Conservation (phyloP, 2,329 filamentous ascomycete species). For the Fonsecaea monophora region DNA sequence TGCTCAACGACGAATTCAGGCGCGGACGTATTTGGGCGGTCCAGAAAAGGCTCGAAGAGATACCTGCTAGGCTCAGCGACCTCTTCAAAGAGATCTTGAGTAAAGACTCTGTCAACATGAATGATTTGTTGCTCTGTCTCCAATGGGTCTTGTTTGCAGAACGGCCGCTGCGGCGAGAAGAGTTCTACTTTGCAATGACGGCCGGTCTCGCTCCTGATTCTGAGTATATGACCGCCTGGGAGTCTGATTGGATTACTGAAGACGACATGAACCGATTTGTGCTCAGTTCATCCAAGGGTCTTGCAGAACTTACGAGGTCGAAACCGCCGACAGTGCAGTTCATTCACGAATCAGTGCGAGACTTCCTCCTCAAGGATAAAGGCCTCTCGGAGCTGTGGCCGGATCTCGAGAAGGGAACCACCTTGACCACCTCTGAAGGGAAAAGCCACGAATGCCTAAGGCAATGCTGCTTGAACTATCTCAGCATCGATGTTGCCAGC, state of each 20-base stretch:
- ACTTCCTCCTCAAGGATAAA: conserved; percentile 51
- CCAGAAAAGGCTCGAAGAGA: conserved; percentile 46
- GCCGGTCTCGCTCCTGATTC: conserved; percentile 41
- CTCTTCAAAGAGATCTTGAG: conserved; percentile 61
- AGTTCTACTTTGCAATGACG: conserved; percentile 54
- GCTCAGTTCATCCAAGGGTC: conserved; percentile 57
- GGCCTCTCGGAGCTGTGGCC: conserved; percentile 46
- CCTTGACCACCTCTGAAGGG: conserved; percentile 40
- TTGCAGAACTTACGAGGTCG: conserved; percentile 44
- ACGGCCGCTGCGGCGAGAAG: conserved; percentile 49
- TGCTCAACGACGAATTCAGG: conserved; percentile 53
- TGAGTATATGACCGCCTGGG: conserved; percentile 31
- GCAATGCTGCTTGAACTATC: conserved; percentile 52
- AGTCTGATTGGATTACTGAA: conserved; percentile 35
- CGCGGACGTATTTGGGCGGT: conserved; percentile 44
- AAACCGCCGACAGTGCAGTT: conserved; percentile 53
- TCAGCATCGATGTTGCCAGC: conserved; percentile 42
- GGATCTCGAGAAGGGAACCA: conserved; percentile 40
- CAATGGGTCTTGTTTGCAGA: conserved; percentile 36
- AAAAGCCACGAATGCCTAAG: conserved; percentile 55
- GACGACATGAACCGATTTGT: conserved; percentile 47
- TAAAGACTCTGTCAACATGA: conserved; percentile 53
- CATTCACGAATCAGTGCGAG: conserved; percentile 51
- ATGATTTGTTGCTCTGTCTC: conserved; percentile 49
- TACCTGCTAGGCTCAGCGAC: conserved; percentile 52